phyloP scores from a whole-genome alignment of 2,329 filamentous ascomycete genomes.

The Botrytis byssoidea region DNA sequence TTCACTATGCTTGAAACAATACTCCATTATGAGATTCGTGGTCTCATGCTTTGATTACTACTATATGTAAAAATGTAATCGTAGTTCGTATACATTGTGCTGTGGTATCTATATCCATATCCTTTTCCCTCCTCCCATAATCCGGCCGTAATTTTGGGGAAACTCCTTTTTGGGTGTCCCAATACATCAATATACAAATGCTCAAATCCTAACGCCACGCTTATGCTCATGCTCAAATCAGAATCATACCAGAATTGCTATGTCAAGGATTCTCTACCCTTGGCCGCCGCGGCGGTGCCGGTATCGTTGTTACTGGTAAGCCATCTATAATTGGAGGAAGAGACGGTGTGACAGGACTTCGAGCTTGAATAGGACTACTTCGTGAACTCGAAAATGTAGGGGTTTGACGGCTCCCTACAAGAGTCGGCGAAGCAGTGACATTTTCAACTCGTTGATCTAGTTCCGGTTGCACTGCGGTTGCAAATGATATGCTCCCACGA shows the following conservation, averaged over 20 bases:
- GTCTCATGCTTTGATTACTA: conserved; percentile 5
- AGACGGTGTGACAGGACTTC: conserved; percentile 21
- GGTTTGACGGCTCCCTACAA: not conserved
- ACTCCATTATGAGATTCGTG: not conserved
- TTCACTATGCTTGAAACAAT: not conserved
- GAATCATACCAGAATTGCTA: conserved; percentile 1
- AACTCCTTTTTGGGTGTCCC: conserved; percentile 6
- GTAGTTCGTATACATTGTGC: not conserved
- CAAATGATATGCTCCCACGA: conserved; percentile 35
- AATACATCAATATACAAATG: conserved; percentile 12
- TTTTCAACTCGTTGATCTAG: conserved; percentile 20
- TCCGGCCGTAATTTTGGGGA: not conserved
- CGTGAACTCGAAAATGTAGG: conserved; percentile 21
- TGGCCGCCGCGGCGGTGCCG: conserved; percentile 35
- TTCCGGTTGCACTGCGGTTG: conserved; percentile 27
- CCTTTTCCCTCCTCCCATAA: conserved; percentile 6
- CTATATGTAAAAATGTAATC: conserved; percentile 10
- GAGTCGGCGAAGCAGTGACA: not conserved
- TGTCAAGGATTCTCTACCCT: conserved; percentile 11
- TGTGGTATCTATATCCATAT: conserved; percentile 11
- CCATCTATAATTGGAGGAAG: conserved; percentile 28
- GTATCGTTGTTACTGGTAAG: conserved; percentile 34
- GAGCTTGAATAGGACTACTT: conserved; percentile 25
- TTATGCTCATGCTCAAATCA: conserved; percentile 21
- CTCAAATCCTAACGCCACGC: conserved; percentile 18